These are phyloP conservation scores for Cryptosporidium sp. DNA, from an alignment of 169 alveolate genomes.

Conservation along the genomic window DNA sequence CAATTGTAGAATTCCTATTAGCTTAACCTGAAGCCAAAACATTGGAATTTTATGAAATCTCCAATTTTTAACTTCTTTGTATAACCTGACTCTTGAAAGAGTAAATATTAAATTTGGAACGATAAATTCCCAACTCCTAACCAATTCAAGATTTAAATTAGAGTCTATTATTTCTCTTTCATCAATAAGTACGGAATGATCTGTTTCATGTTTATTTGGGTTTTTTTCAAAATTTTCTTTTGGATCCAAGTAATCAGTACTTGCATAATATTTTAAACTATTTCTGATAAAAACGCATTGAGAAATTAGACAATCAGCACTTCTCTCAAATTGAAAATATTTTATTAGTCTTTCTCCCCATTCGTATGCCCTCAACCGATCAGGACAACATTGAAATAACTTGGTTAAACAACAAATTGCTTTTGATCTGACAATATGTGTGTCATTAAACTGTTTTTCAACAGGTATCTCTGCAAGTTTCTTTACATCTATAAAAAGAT, in stretches of 20 bases:
- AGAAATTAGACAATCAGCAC: slow-evolving; percentile 47
- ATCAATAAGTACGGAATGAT: not conserved
- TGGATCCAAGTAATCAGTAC: not conserved
- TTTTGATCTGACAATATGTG: slow-evolving; percentile 42
- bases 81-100: not conserved
- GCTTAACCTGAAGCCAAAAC: slow-evolving; percentile 70
- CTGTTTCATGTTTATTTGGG: not conserved
- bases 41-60: slow-evolving; percentile 53
- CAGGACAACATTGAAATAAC: slow-evolving; percentile 67
- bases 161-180: not conserved
- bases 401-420: slow-evolving; percentile 64
- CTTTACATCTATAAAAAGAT: slow-evolving; percentile 45
- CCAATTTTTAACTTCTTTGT: slow-evolving; percentile 4
- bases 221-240: not conserved
- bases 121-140: slow-evolving; percentile 13
- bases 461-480: slow-evolving; percentile 34
- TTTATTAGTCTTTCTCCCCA: slow-evolving; percentile 40
- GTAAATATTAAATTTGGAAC: slow-evolving; percentile 38
- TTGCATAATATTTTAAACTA: not conserved
- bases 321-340: slow-evolving; percentile 64
- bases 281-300: slow-evolving; percentile 29
- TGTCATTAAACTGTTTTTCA: slow-evolving; percentile 24
- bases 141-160: not conserved
- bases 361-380: slow-evolving; percentile 28
- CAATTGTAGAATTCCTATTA: slow-evolving; percentile 20